A percentile compares a stretch with the other conserved stretches of the same genome.
These are phyloP conservation scores for Phialophora expanda DNA, from an alignment of 2,329 filamentous ascomycete genomes.

Conservation along the genomic window DNA sequence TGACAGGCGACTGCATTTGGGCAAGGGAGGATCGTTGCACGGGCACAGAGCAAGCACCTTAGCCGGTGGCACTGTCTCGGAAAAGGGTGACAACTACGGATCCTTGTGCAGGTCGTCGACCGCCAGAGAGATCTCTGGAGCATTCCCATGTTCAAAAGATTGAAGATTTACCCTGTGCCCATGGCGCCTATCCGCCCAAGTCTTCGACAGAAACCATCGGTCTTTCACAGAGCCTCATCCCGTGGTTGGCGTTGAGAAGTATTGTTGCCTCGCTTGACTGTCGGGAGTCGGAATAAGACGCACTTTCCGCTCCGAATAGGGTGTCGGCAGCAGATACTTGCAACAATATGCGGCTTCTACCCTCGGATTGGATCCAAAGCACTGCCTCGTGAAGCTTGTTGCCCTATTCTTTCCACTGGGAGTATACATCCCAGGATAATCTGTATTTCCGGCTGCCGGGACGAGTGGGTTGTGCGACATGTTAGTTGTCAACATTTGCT, in stretches of 20 bases:
- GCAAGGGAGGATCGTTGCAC: not conserved
- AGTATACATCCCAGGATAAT: not conserved
- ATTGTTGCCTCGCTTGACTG: not conserved
- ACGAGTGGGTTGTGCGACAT: not conserved
- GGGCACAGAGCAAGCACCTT: not conserved
- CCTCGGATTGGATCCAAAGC: not conserved
- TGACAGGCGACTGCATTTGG: not conserved
- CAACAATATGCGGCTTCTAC: not conserved
- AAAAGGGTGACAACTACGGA: not conserved
- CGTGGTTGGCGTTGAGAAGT: not conserved
- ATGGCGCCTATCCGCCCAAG: not conserved
- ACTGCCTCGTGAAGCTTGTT: not conserved
- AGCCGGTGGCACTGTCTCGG: not conserved
- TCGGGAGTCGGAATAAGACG: not conserved
- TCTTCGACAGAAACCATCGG: not conserved
- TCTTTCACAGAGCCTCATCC: not conserved
- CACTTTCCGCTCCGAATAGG: not conserved
- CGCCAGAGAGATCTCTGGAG: not conserved
- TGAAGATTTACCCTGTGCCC: not conserved
- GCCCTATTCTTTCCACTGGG: not conserved
- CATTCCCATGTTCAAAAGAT: not conserved
- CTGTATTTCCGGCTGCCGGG: not conserved
- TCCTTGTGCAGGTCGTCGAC: not conserved
- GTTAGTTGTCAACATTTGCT: not conserved
- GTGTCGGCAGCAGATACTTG: not conserved